Evolutionary conservation across 1,284 basidiomycete genomes (phyloP).

Genomic region (Ustilago curta): DNA sequence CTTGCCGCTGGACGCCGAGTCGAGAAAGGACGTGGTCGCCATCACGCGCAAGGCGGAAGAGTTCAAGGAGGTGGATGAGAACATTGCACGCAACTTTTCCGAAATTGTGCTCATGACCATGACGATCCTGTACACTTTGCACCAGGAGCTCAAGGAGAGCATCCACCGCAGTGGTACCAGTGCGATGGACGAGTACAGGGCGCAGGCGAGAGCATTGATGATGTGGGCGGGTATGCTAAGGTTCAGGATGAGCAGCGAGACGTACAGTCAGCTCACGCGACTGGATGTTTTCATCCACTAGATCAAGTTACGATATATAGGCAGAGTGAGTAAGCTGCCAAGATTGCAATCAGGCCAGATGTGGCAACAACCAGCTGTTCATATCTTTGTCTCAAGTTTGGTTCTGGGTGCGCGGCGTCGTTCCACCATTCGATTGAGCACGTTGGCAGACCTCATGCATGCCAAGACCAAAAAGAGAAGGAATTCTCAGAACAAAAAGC

Average conservation of each 20-base stretch:
- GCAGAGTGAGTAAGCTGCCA: too few relatives aligned
- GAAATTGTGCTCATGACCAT: slow-evolving; percentile 91
- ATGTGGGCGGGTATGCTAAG: slow-evolving; percentile 69
- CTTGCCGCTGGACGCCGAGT: slow-evolving; percentile 80
- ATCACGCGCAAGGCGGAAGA: slow-evolving; percentile 90
- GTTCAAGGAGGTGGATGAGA: slow-evolving; percentile 86
- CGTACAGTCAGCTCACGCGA: slow-evolving; percentile 66
- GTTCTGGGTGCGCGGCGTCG: not conserved
- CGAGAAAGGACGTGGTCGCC: slow-evolving; percentile 78
- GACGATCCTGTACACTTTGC: slow-evolving; percentile 80
- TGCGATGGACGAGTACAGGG: slow-evolving; percentile 62
- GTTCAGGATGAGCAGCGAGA: slow-evolving; percentile 68
- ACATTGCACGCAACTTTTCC: slow-evolving; percentile 88
- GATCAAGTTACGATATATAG: too few relatives aligned
- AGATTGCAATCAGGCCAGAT: too few relatives aligned
- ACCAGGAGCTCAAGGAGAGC: slow-evolving; percentile 64
- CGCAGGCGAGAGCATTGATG: slow-evolving; percentile 66
- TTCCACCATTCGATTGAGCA: not conserved
- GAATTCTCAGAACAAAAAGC: too few relatives aligned
- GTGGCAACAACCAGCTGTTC: too few relatives aligned
- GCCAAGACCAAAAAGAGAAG: slow-evolving; percentile 11
- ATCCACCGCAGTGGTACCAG: slow-evolving; percentile 50
- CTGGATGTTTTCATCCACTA: slow-evolving; percentile 61
- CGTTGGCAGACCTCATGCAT: not conserved
- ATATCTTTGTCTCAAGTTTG: too few relatives aligned